Conservation (phyloP, 106 monocot species). For the Hemerocallis citrina region DNA sequence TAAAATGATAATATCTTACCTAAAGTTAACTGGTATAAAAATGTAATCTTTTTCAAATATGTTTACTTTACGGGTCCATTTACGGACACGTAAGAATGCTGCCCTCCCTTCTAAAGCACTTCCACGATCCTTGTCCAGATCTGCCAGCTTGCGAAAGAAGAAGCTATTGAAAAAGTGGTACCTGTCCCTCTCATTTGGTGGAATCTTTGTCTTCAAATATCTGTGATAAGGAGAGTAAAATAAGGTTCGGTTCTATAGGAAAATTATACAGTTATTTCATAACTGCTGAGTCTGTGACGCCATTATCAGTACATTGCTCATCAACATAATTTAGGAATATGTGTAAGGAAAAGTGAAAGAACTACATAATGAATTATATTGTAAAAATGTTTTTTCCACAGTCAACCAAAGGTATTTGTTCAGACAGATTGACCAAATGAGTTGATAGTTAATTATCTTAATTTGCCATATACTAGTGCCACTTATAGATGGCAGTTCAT, state of each 20-base stretch:
- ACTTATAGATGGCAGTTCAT: too few species aligned
- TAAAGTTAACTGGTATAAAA: conserved; percentile 95
- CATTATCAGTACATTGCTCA: too few species aligned
- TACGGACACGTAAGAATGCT: conserved; percentile 89
- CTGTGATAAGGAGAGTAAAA: conserved; percentile 33
- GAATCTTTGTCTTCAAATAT: conserved; percentile 67
- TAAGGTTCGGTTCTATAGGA: neutral
- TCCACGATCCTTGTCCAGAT: conserved; percentile 75
- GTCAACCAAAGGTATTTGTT: too few species aligned
- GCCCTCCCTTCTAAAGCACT: conserved; percentile 73
- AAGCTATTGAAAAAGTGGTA: conserved; percentile 98
- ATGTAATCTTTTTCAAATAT: conserved; percentile 91
- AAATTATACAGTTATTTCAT: neutral
- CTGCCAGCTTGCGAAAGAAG: conserved; percentile 94
- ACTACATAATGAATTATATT: too few species aligned
- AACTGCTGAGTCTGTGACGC: too few species aligned
- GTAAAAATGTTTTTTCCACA: too few species aligned
- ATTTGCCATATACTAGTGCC: too few species aligned
- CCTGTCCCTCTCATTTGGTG: conserved; percentile 36
- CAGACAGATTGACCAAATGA: too few species aligned
- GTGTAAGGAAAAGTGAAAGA: too few species aligned
- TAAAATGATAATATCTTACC: too few species aligned
- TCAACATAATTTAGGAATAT: too few species aligned
- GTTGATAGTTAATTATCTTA: too few species aligned
- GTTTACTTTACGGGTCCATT: conserved; percentile 96